Base-by-base conservation (phyloP, 164 flowering plant genomes). In the Sextonia rubra region DNA sequence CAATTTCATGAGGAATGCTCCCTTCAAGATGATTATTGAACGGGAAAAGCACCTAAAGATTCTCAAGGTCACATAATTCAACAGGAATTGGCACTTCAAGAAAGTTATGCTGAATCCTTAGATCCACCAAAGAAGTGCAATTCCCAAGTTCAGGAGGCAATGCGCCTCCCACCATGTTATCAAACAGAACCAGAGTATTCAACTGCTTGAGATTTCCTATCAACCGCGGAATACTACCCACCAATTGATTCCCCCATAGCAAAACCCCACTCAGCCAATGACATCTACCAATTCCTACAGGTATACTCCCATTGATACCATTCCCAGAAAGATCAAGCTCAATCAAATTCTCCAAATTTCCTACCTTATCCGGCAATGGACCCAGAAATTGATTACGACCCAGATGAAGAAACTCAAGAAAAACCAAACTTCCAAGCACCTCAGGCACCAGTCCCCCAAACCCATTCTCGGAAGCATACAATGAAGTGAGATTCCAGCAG, bases 91-190 rank as follows among this genome's bases (percentile, higher is more conserved):
- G 20, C 66, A 70, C 73, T 71, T 2, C 60, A 47, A 71, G 52
- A 58, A 65, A 47, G 44, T 70, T 70, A 30, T 65, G 56, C 37
- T 30, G 69, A 52, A 55, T 4, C 69, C 48, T 47, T 12, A 69
- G 52, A 48, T 69, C 63, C 26, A 47, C 47, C 52, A 69, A 22
- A 26, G 56, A 52, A n/a, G 37, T 74, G n/a, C 72, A 74, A 47
- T 74, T 68, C 60, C 71, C 60, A 20, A 74, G 26, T 49, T 62
- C 62, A n/a, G 65, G 68, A 14, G 77, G 77, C 72, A 74, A 69
- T 24, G 71, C n/a, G 8, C 71, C 76, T 29, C 8, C 71, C 56
- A 74, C 71, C 66, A 37, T 56, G 58, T 74, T 68, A 58, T 60
- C 60, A 68, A 47, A 26, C 23, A 68, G 67, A 56, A 56, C 23